These are phyloP conservation scores for Ceratocystis albifundus DNA, from an alignment of 2,329 filamentous ascomycete species.

Conservation along the genomic window DNA sequence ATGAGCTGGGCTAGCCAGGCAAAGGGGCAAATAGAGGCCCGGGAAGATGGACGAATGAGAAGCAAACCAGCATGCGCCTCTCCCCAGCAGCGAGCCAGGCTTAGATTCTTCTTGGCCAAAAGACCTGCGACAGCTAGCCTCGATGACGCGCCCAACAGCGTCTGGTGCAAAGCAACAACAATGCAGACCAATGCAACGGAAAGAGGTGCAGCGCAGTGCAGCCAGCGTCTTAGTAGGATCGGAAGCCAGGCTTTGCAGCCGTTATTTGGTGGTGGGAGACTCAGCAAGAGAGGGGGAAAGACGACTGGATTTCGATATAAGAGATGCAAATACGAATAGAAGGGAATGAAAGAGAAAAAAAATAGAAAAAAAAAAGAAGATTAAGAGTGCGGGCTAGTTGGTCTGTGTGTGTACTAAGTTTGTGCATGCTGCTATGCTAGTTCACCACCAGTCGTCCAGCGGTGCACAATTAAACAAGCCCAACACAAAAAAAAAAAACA, in stretches of 20 bases:
- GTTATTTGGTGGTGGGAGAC: constrained; percentile 7
- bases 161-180: not conserved
- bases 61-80: not conserved
- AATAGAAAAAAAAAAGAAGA: not conserved
- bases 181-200: not conserved
- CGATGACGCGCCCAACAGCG: constrained; percentile 6
- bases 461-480: too few relatives aligned
- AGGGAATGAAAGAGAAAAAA: not conserved
- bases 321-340: not conserved
- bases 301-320: not conserved
- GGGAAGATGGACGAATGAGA: not conserved
- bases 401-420: not conserved
- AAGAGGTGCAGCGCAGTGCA: not conserved
- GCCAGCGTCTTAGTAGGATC: not conserved
- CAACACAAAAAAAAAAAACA: not conserved
- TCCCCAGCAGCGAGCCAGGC: not conserved
- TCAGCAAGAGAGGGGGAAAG: not conserved
- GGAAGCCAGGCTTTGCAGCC: not conserved
- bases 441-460: too few relatives aligned
- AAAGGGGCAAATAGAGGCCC: not conserved
- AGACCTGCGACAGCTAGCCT: not conserved
- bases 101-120: not conserved
- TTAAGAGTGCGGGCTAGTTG: not conserved
- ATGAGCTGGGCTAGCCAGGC: not conserved
- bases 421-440: not conserved